Base-by-base conservation (phyloP, 2,329 filamentous ascomycete genomes). In the Aureobasidium melanogenum region DNA sequence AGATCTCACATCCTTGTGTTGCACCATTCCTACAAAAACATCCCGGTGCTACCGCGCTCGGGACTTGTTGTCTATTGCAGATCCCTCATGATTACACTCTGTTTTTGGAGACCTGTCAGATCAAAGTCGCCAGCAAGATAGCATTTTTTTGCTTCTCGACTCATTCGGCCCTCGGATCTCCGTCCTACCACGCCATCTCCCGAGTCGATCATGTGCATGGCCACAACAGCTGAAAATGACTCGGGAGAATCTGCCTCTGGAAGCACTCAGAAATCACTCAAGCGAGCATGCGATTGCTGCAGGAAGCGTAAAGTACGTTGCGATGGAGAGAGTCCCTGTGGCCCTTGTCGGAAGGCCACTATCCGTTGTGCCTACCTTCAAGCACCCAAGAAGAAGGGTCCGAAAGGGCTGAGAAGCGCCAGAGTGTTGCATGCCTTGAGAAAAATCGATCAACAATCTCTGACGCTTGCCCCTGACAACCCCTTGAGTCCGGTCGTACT, bases 261-360 rank as follows among this genome's bases (percentile, higher is more conserved):
- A 46, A 61, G 14, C n/a, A 36, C 38, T 22, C 38, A 44, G 39
- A 59, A 54, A 50, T 64, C 66, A 32, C 54, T 69, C 34, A 68
- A 70, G 47, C 65, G 71, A 61, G 71, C 71, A 15, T 73, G 71
- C 63, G 71, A 73, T 61, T 73, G 71, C 61, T 73, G 71, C 55
- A 62, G 71, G 12, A 73, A 73, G 61, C 59, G 71, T 12, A 73
- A 73, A 63, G 70, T 73, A 10, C 67, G 64, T 38, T 73, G 71
- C 52, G 71, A 73, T 64, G 69, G 69, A 17, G 57, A 62, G 26
- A 68, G 72, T 43, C 70, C 71, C 26, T 73, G 71, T 63, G 64
- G 63, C 15, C 71, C 71, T 19, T 73, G 71, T 62, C 67, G 66
- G 59, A 73, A 73, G 63, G 71, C 71, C 4, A 62, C 65, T 8